Evolutionary conservation across 1,284 basidiomycete species (phyloP), one percentile per base, ranked within the genome.

Genomic region (Takashimella tepidaria): DNA sequence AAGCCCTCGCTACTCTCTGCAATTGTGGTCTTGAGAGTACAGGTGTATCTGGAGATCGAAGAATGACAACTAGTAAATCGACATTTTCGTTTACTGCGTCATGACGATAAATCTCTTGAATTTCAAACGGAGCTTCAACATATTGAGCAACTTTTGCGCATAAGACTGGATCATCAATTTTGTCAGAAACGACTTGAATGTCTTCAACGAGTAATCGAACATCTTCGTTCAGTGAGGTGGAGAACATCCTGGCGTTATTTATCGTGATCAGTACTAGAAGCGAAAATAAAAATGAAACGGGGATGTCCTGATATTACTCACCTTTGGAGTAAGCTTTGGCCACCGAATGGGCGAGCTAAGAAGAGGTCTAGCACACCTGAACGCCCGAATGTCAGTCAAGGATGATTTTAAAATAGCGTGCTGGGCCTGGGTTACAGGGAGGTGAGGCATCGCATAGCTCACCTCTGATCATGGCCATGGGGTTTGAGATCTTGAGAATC

Each of bases 301-400:
- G n/a, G 8, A 25, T n/a, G n/a, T n/a, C n/a, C n/a, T n/a, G n/a
- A n/a, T n/a, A 24, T 3, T 20, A 55, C 75, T 47, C 59, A 87
- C 89, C 89, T 79, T 72, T 97, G 93, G 13, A 96, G 78, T 24
- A 99, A 79, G 71, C 89, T 93, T 59, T 84, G 84, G 4, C 92
- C 90, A 6, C 95, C 95, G 70, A 98, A 98, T 1, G 96, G 96
- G 66, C 93, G 87, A 1, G 95, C 96, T n/a, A 98, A 81, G 79
- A 99, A 98, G 40, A 99, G 82, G 67, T 99, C 96, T 52, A 98
- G 80, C 2, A 97, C 81, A 53, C 78, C 85, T 75, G 57, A 25
- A 37, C 31, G 31, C 51, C 6, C 20, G 26, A 51, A 42, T 23
- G 27, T 31, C 37, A 41, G 19, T 47, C 27, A n/a, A n/a, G n/a